Conservation (phyloP, 2,329 filamentous ascomycete species). For the Periconia sp. region DNA sequence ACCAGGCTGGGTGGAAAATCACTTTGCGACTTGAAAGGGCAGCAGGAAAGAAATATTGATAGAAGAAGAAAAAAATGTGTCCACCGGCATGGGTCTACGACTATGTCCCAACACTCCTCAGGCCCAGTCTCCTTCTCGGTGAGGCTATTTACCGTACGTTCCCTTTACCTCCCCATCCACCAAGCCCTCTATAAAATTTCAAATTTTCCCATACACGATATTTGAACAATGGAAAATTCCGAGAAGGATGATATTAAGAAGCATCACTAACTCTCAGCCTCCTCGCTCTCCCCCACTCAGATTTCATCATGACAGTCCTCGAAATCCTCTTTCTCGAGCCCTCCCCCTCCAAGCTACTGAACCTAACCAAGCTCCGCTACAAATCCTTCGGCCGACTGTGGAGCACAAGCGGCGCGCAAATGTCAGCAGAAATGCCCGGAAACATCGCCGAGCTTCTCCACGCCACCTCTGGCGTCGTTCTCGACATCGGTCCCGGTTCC, state of each 20-base stretch:
- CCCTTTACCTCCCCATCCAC: not conserved
- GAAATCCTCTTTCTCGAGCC: slow-evolving; percentile 32
- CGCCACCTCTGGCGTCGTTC: slow-evolving; percentile 33
- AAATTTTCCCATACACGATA: too few relatives aligned
- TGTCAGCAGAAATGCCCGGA: slow-evolving; percentile 42
- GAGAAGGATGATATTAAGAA: not conserved
- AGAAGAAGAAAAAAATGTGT: slow-evolving; percentile 1
- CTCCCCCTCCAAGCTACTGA: slow-evolving; percentile 28
- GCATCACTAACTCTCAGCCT: not conserved
- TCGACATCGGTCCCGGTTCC: slow-evolving; percentile 52
- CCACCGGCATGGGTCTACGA: slow-evolving; percentile 17
- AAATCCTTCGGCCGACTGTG: slow-evolving; percentile 40
- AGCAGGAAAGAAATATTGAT: not conserved
- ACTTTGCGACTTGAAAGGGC: not conserved
- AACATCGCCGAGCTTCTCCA: slow-evolving; percentile 27
- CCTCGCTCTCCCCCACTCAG: too few relatives aligned
- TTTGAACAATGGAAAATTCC: not conserved
- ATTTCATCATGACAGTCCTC: slow-evolving; percentile 38
- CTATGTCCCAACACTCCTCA: slow-evolving; percentile 26
- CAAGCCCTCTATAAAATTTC: not conserved
- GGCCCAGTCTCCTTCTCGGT: slow-evolving; percentile 29
- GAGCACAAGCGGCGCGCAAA: slow-evolving; percentile 36
- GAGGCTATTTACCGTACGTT: slow-evolving; percentile 30
- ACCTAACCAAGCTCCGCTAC: slow-evolving; percentile 31
- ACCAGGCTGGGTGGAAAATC: too few relatives aligned